Percentiles rank a stretch among this genome's conserved stretches.
phyloP scores from a whole-genome alignment of 441 rosid species.

The Brassica hybrid region DNA sequence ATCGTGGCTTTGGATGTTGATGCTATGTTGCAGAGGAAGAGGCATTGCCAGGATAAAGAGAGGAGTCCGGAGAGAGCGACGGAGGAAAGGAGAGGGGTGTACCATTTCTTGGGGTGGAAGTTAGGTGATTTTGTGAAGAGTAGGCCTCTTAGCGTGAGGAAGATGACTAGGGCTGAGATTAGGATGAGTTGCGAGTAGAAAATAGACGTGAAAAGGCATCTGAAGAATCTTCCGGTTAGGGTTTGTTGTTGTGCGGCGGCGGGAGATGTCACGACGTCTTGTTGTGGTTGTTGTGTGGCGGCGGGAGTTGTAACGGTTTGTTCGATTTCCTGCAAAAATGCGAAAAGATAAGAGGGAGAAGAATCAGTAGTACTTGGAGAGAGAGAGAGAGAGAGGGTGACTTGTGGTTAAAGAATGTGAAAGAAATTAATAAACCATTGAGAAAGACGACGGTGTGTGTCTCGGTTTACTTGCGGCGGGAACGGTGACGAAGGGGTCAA shows the following conservation, averaged over 20 bases:
- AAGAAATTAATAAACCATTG: slow-evolving; percentile 12
- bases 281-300: too few species aligned
- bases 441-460: slow-evolving; percentile 7
- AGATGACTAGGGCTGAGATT: slow-evolving; percentile 50
- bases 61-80: slow-evolving; percentile 52
- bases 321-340: slow-evolving; percentile 53
- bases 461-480: slow-evolving; percentile 32
- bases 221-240: slow-evolving; percentile 45
- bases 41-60: slow-evolving; percentile 57
- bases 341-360: not conserved
- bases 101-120: slow-evolving; percentile 81
- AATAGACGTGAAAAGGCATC: slow-evolving; percentile 53
- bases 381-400: slow-evolving; percentile 16
- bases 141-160: slow-evolving; percentile 61
- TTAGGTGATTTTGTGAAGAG: slow-evolving; percentile 47
- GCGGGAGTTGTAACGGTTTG: too few species aligned
- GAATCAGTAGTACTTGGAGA: slow-evolving; percentile 16
- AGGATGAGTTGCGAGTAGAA: slow-evolving; percentile 62
- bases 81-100: slow-evolving; percentile 73
- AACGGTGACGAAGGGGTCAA: slow-evolving; percentile 12
- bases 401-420: slow-evolving; percentile 7
- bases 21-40: slow-evolving; percentile 47
- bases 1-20: slow-evolving; percentile 59
- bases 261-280: too few species aligned
- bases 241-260: slow-evolving; percentile 34